Conservation (phyloP, 2,329 filamentous ascomycete species). For the Pseudocercospora pini-densiflorae region DNA sequence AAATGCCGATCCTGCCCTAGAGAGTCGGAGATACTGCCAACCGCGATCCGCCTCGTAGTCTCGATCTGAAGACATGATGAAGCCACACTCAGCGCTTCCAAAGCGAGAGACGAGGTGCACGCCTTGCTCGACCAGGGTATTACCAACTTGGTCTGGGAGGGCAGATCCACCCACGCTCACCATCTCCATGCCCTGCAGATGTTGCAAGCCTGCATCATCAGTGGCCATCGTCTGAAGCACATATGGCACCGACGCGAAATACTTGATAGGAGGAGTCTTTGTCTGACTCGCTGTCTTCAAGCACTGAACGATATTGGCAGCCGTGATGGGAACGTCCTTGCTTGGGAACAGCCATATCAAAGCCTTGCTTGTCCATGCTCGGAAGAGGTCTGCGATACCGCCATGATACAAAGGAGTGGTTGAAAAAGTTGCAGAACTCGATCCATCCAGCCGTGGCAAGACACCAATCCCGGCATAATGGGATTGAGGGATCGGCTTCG, state of each 20-base stretch:
- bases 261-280: conserved; percentile 48
- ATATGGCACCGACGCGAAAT: conserved; percentile 67
- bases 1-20: conserved; percentile 41
- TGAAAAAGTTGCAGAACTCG: conserved; percentile 60
- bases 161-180: conserved; percentile 69
- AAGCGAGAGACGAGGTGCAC: conserved; percentile 66
- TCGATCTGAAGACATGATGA: conserved; percentile 66
- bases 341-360: conserved; percentile 68
- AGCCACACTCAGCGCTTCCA: conserved; percentile 70
- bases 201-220: conserved; percentile 46
- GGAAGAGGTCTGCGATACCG: conserved; percentile 65
- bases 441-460: conserved; percentile 53
- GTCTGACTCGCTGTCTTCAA: conserved; percentile 45
- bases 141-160: conserved; percentile 57
- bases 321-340: conserved; percentile 60
- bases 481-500: conserved; percentile 65
- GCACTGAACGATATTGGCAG: conserved; percentile 56
- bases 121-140: conserved; percentile 54
- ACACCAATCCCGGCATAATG: conserved; percentile 61
- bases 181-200: conserved; percentile 59
- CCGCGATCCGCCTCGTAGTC: conserved; percentile 59
- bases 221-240: conserved; percentile 59
- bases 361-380: conserved; percentile 64
- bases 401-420: conserved; percentile 70
- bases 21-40: conserved; percentile 64